Conservation (phyloP, 2,329 filamentous ascomycete species). For the Colletotrichum limetticola region DNA sequence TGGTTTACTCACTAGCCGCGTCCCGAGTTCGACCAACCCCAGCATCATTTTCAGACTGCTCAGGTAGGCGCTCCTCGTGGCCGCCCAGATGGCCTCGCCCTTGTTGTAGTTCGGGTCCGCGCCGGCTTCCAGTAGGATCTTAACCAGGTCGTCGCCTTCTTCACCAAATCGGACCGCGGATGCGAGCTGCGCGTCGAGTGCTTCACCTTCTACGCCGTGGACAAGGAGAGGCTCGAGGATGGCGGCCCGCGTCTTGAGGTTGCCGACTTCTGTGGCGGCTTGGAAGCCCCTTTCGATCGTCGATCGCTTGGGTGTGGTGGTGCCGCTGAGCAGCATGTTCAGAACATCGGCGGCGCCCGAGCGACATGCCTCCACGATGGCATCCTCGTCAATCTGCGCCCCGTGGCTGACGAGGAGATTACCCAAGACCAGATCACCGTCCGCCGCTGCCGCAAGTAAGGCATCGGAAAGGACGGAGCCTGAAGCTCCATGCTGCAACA, state of each 20-base stretch:
- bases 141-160: constrained; percentile 58
- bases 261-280: constrained; percentile 63
- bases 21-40: constrained; percentile 54
- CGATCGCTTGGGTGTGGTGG: constrained; percentile 49
- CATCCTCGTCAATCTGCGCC: constrained; percentile 62
- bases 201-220: constrained; percentile 60
- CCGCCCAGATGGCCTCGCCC: constrained; percentile 66
- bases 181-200: constrained; percentile 63
- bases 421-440: constrained; percentile 63
- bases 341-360: constrained; percentile 62
- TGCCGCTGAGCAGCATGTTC: constrained; percentile 58
- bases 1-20: constrained; percentile 50
- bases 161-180: constrained; percentile 63
- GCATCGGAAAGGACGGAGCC: constrained; percentile 59
- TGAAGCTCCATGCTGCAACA: constrained; percentile 59
- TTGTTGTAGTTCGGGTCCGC: constrained; percentile 66
- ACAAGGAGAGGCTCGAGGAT: constrained; percentile 63
- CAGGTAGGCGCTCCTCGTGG: constrained; percentile 62
- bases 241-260: constrained; percentile 58
- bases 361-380: constrained; percentile 64
- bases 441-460: constrained; percentile 60
- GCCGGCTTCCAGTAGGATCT: constrained; percentile 55
- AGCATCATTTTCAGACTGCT: constrained; percentile 62
- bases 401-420: constrained; percentile 62
- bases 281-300: constrained; percentile 64